phyloP scores from a whole-genome alignment of 768 basidiomycete species.

The Boletus insuetus region DNA sequence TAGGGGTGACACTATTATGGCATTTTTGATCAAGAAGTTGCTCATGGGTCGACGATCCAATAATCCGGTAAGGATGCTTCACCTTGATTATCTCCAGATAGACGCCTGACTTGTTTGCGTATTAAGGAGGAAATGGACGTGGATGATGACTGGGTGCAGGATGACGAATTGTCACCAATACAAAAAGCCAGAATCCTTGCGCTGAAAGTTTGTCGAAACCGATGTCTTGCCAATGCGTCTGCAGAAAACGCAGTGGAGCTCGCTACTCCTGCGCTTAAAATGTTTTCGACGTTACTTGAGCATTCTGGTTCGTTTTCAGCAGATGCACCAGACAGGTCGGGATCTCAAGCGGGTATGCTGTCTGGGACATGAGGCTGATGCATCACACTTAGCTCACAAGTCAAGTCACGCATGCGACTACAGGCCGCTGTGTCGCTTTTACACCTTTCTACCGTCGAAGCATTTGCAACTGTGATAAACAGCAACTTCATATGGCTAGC shows the following conservation, averaged over 20 bases:
- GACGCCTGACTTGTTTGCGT: background rate
- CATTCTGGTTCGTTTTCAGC: conserved; percentile 65
- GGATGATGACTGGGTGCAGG: conserved; percentile 76
- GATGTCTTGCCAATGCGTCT: conserved; percentile 66
- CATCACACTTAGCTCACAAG: conserved; percentile 44
- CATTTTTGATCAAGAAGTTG: conserved; percentile 66
- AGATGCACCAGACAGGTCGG: conserved; percentile 50
- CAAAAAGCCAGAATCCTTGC: conserved; percentile 71
- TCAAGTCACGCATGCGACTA: conserved; percentile 76
- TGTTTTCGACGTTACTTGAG: conserved; percentile 70
- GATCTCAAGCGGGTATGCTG: background rate
- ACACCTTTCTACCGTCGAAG: conserved; percentile 63
- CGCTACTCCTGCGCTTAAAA: conserved; percentile 70
- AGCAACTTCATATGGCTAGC: conserved; percentile 67
- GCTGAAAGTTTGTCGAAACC: conserved; percentile 80
- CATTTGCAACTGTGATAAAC: conserved; percentile 55
- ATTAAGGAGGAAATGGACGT: conserved; percentile 54
- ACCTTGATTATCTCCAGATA: background rate
- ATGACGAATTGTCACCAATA: conserved; percentile 53
- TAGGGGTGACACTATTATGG: conserved; percentile 71
- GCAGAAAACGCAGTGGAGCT: conserved; percentile 61
- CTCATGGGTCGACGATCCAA: conserved; percentile 55
- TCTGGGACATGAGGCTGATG: conserved; percentile 10
- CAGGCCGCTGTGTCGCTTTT: conserved; percentile 80
- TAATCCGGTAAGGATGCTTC: conserved; percentile 41